Evolutionary conservation across 768 basidiomycete species (phyloP).

Genomic region (Xanthoconium stramineum): DNA sequence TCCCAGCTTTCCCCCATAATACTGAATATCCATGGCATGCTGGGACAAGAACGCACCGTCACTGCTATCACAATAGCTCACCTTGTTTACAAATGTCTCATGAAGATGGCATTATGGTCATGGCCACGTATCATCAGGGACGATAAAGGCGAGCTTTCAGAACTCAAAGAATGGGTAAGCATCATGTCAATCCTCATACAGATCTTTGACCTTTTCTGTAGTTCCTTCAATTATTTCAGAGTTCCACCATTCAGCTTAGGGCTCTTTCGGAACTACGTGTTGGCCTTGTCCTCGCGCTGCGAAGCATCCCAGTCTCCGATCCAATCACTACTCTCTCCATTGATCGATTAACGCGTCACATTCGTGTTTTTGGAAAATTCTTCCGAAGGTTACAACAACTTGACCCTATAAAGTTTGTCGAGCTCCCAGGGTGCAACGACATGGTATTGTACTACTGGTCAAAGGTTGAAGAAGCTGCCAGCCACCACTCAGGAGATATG

Average conservation of each 20-base stretch:
- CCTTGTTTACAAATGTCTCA: constrained; percentile 70
- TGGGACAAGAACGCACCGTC: constrained; percentile 37
- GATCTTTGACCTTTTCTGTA: constrained; percentile 26
- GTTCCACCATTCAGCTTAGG: constrained; percentile 54
- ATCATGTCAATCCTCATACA: not conserved
- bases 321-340: constrained; percentile 45
- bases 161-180: constrained; percentile 55
- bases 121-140: constrained; percentile 54
- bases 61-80: constrained; percentile 58
- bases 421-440: constrained; percentile 59
- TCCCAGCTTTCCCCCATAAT: constrained; percentile 42
- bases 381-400: constrained; percentile 74
- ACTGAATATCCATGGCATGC: constrained; percentile 31
- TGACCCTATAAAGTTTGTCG: constrained; percentile 53
- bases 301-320: constrained; percentile 30
- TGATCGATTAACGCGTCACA: constrained; percentile 61
- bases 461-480: constrained; percentile 70
- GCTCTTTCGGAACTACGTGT: constrained; percentile 57
- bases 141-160: constrained; percentile 40
- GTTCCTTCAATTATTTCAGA: constrained; percentile 62
- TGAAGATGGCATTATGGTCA: constrained; percentile 68
- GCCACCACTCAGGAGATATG: constrained; percentile 42
- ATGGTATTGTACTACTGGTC: constrained; percentile 80
- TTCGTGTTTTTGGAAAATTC: constrained; percentile 73
- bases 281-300: constrained; percentile 44